phyloP scores from a whole-genome alignment of 495 filamentous ascomycete genomes.

The Penicillium coprophilum region DNA sequence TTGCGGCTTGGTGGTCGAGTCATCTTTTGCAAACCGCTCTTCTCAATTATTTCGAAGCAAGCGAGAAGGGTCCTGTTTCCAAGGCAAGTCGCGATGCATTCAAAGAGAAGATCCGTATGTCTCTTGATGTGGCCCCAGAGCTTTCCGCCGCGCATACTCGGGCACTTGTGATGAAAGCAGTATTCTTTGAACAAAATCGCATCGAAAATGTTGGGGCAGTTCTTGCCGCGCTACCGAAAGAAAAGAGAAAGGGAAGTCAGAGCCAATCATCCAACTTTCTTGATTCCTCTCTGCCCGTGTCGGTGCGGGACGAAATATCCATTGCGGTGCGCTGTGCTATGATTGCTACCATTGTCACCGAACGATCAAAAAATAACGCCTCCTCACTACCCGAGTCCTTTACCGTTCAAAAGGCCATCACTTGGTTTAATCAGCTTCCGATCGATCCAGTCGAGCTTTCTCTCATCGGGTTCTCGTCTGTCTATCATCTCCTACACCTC shows the following conservation, averaged over 20 bases:
- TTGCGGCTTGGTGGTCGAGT: slow-evolving; percentile 88
- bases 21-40: slow-evolving; percentile 71
- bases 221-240: slow-evolving; percentile 48
- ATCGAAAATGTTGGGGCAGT: slow-evolving; percentile 49
- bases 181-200: slow-evolving; percentile 48
- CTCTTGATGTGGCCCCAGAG: slow-evolving; percentile 73
- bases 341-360: slow-evolving; percentile 65
- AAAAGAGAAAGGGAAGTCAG: slow-evolving; percentile 35
- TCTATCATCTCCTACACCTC: slow-evolving; percentile 67
- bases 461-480: slow-evolving; percentile 74
- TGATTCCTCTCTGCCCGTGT: slow-evolving; percentile 48
- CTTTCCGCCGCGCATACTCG: slow-evolving; percentile 73
- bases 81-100: slow-evolving; percentile 45
- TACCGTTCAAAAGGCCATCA: slow-evolving; percentile 44
- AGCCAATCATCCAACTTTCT: slow-evolving; percentile 42
- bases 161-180: slow-evolving; percentile 67
- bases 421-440: slow-evolving; percentile 47
- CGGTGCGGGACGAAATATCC: slow-evolving; percentile 61
- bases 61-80: slow-evolving; percentile 40
- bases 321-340: slow-evolving; percentile 79
- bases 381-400: slow-evolving; percentile 36
- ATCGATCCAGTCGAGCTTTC: slow-evolving; percentile 55
- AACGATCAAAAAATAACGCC: slow-evolving; percentile 36
- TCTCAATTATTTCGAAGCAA: slow-evolving; percentile 56
- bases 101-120: slow-evolving; percentile 61